Percentiles rank a stretch among this genome's conserved stretches.
phyloP scores from a whole-genome alignment of 768 basidiomycete species.

The Mycena albidolilacea region DNA sequence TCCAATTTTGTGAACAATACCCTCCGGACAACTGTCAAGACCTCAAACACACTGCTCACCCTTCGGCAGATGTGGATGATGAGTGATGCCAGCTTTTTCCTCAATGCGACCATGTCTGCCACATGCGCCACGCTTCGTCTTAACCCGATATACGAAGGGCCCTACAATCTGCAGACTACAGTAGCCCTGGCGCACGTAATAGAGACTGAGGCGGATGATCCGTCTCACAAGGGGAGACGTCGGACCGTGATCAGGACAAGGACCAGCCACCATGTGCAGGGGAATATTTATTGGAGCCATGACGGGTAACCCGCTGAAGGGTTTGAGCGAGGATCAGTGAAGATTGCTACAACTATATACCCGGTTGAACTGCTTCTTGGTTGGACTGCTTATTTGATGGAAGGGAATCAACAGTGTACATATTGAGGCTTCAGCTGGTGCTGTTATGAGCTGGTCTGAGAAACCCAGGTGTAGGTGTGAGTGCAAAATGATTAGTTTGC shows the following conservation, averaged over 20 bases:
- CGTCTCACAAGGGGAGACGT: background rate
- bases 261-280: background rate
- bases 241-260: constrained; percentile 5
- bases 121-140: background rate
- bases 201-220: background rate
- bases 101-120: constrained; percentile 24
- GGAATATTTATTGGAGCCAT: no score
- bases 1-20: background rate
- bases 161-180: constrained; percentile 30
- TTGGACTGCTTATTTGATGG: no score
- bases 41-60: constrained; percentile 11
- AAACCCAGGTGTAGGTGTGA: no score
- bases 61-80: background rate
- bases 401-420: no score
- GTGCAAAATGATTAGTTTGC: no score
- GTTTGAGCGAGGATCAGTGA: no score
- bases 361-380: no score
- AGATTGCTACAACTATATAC: no score
- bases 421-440: no score
- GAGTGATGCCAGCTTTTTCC: constrained; percentile 5
- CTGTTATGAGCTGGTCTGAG: no score
- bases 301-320: no score
- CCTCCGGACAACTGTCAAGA: constrained; percentile 8
- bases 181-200: background rate
- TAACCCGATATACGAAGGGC: constrained; percentile 18